Conservation (phyloP, 768 basidiomycete genomes). For the Mycena belliarum region DNA sequence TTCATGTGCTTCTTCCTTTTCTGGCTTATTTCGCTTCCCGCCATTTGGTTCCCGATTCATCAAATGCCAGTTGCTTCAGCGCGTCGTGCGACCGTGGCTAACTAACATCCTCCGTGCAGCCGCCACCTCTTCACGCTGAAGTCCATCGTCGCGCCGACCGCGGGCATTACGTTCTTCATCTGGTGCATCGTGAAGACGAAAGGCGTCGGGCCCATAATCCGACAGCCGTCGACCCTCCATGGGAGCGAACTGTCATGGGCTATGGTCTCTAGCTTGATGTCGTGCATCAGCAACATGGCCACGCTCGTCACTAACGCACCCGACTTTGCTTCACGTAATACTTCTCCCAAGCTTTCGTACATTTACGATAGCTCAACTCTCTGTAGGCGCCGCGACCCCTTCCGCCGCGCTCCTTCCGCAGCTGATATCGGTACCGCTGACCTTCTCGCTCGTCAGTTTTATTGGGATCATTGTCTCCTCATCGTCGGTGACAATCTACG, state of each 20-base stretch:
- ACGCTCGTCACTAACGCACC: slow-evolving; percentile 60
- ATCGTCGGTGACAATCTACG: slow-evolving; percentile 73
- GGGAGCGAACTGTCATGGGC: slow-evolving; percentile 75
- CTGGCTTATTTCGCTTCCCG: slow-evolving; percentile 78
- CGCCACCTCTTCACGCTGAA: slow-evolving; percentile 82
- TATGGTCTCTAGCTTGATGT: slow-evolving; percentile 73
- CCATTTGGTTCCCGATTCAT: slow-evolving; percentile 83
- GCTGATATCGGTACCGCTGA: slow-evolving; percentile 68
- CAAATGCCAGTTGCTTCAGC: slow-evolving; percentile 53
- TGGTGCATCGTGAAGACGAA: slow-evolving; percentile 79
- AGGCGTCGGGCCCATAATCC: slow-evolving; percentile 76
- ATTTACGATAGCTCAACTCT: slow-evolving; percentile 78
- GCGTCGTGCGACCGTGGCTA: not conserved
- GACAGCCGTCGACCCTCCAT: slow-evolving; percentile 59
- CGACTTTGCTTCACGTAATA: slow-evolving; percentile 13
- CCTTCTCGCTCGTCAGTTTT: slow-evolving; percentile 75
- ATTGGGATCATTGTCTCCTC: slow-evolving; percentile 83
- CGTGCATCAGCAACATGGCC: slow-evolving; percentile 79
- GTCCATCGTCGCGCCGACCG: slow-evolving; percentile 69
- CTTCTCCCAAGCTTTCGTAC: slow-evolving; percentile 14
- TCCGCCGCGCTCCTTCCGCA: slow-evolving; percentile 65
- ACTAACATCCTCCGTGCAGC: slow-evolving; percentile 30
- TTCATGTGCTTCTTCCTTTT: slow-evolving; percentile 86
- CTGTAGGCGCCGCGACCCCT: slow-evolving; percentile 59
- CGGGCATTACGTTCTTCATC: slow-evolving; percentile 71